These are phyloP conservation scores for Tetradesmus lagerheimii DNA, from an alignment of 139 green algal genomes.

Conservation along the genomic window DNA sequence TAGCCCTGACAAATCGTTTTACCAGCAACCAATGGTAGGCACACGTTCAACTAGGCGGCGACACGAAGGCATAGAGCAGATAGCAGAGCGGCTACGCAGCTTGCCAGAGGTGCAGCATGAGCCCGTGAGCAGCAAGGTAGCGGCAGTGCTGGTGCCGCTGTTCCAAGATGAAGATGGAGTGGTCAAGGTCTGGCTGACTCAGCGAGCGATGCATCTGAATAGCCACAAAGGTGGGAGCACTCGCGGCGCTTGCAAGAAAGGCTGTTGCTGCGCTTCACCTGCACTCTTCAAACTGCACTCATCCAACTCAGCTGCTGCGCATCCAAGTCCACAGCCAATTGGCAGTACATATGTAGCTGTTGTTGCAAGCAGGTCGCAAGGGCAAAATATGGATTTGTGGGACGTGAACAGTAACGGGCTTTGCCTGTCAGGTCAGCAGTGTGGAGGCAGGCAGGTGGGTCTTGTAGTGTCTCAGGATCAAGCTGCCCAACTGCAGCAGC, in stretches of 20 bases:
- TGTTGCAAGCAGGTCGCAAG: too few relatives aligned
- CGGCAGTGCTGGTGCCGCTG: slow-evolving; percentile 68
- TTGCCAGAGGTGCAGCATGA: slow-evolving; percentile 20
- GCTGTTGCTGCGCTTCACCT: too few relatives aligned
- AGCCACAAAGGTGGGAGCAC: slow-evolving; percentile 50
- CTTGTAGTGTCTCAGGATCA: background rate
- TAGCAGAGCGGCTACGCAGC: background rate
- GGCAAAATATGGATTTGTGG: too few relatives aligned
- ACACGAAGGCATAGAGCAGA: background rate
- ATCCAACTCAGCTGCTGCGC: too few relatives aligned
- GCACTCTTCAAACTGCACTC: too few relatives aligned
- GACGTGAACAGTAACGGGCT: too few relatives aligned
- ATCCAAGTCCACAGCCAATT: too few relatives aligned
- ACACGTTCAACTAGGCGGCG: background rate
- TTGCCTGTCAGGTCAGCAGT: too few relatives aligned
- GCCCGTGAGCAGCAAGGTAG: slow-evolving; percentile 44
- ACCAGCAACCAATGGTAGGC: background rate
- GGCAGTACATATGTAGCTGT: too few relatives aligned
- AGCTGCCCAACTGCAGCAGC: background rate
- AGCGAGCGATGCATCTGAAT: slow-evolving; percentile 59
- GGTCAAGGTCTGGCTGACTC: slow-evolving; percentile 73
- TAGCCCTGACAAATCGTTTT: background rate
- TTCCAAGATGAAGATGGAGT: slow-evolving; percentile 60
- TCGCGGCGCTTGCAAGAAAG: background rate
- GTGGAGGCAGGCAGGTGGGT: too few relatives aligned